Evolutionary conservation across 345 rosid genomes (phyloP).

Genomic region (Citropsis articulata): DNA sequence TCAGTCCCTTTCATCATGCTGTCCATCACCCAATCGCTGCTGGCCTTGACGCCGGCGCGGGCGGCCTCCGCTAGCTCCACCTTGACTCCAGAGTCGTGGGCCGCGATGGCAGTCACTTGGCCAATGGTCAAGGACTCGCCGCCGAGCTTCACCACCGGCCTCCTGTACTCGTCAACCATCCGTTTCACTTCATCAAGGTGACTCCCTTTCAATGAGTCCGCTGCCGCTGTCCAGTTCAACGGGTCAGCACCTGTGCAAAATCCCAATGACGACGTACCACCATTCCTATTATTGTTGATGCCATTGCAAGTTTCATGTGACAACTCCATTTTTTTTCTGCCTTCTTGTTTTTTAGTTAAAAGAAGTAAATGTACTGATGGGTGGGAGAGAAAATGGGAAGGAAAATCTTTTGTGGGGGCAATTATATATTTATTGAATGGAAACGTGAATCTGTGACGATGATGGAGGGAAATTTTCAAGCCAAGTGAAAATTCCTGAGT

Average conservation of each 20-base stretch:
- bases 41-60: constrained; percentile 59
- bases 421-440: too few relatives aligned
- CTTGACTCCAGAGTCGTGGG: constrained; percentile 26
- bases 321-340: constrained; percentile 9
- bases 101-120: constrained; percentile 64
- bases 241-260: constrained; percentile 43
- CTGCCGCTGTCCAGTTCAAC: constrained; percentile 63
- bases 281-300: neutral
- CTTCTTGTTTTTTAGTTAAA: too few relatives aligned
- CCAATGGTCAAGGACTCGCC: constrained; percentile 79
- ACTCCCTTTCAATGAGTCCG: constrained; percentile 76
- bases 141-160: constrained; percentile 54
- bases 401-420: neutral
- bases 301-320: constrained; percentile 15
- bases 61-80: constrained; percentile 58
- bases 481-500: constrained; percentile 29
- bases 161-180: constrained; percentile 70
- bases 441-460: too few relatives aligned
- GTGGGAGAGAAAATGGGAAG: neutral
- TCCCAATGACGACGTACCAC: neutral
- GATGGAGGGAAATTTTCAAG: constrained; percentile 24
- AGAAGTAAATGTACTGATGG: neutral
- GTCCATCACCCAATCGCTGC: constrained; percentile 86
- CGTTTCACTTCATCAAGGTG: constrained; percentile 78
- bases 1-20: constrained; percentile 73